phyloP scores from a whole-genome alignment of 2,329 filamentous ascomycete genomes.

The Apiospora marii region DNA sequence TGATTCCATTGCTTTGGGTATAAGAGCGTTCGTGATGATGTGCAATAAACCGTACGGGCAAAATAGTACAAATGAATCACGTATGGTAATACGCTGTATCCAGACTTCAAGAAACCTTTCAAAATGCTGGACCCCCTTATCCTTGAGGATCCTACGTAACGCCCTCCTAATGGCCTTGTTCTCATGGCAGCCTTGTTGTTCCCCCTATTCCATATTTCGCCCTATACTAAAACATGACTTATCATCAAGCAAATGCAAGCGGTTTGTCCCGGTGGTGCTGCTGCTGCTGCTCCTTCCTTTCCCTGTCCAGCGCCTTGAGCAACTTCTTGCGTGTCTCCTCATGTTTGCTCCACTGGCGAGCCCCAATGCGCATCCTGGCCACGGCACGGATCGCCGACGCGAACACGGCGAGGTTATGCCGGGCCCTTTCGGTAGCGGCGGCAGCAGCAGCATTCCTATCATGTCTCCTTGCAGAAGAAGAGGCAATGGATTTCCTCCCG shows the following conservation, averaged over 20 bases:
- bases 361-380: constrained; percentile 57
- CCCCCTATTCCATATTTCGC: not conserved
- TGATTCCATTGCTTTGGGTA: too few species aligned
- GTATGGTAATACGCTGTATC: constrained; percentile 13
- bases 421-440: constrained; percentile 21
- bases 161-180: not conserved
- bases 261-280: not conserved
- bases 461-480: not conserved
- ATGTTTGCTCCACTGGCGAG: constrained; percentile 58
- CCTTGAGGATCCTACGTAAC: not conserved
- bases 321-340: constrained; percentile 59
- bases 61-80: not conserved
- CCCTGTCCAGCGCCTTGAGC: constrained; percentile 44
- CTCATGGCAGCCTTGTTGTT: not conserved
- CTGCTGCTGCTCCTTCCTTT: not conserved
- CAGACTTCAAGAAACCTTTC: not conserved
- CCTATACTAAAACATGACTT: not conserved
- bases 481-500: not conserved
- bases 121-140: not conserved
- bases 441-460: not conserved
- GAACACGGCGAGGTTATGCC: constrained; percentile 52
- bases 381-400: constrained; percentile 60
- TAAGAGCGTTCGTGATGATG: not conserved
- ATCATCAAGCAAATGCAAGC: not conserved
- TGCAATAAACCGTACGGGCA: not conserved